A percentile compares a stretch with the other conserved stretches of the same genome.
phyloP scores from a whole-genome alignment of 345 rosid species.

The Dipteronia sinensis region DNA sequence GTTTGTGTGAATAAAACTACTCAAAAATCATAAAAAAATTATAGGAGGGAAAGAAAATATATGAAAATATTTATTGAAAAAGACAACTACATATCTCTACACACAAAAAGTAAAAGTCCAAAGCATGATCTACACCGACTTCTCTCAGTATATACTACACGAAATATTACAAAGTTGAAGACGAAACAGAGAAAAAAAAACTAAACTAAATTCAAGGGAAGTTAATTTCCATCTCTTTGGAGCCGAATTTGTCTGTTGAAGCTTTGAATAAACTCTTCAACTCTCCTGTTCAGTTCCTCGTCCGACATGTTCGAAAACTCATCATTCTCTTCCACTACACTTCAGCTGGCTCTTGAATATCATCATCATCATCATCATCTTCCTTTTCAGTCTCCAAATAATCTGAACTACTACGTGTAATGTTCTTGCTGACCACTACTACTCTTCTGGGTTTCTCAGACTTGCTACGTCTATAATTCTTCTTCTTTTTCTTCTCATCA shows the following conservation, averaged over 20 bases:
- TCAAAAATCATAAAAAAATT: neutral
- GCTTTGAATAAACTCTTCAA: constrained; percentile 71
- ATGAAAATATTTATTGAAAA: neutral
- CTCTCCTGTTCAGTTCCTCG: constrained; percentile 69
- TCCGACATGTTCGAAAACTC: constrained; percentile 68
- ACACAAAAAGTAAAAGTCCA: neutral
- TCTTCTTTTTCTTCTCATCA: neutral
- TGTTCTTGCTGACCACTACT: constrained; percentile 29
- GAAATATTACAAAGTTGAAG: neutral
- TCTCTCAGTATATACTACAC: neutral
- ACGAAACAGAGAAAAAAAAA: no score
- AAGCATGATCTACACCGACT: neutral
- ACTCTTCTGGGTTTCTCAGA: constrained; percentile 43
- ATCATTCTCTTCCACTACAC: constrained; percentile 28
- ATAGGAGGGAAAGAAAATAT: neutral
- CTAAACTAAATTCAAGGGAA: constrained; percentile 21
- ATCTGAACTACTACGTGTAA: constrained; percentile 14
- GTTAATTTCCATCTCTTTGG: constrained; percentile 30
- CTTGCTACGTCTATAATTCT: constrained; percentile 32
- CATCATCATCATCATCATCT: constrained; percentile 21
- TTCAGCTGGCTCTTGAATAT: neutral
- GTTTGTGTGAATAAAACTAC: no score
- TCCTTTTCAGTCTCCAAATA: neutral
- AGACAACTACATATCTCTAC: neutral
- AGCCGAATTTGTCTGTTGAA: constrained; percentile 62